Conservation (phyloP, 345 rosid species). For the Eucalyptus coolabah region DNA sequence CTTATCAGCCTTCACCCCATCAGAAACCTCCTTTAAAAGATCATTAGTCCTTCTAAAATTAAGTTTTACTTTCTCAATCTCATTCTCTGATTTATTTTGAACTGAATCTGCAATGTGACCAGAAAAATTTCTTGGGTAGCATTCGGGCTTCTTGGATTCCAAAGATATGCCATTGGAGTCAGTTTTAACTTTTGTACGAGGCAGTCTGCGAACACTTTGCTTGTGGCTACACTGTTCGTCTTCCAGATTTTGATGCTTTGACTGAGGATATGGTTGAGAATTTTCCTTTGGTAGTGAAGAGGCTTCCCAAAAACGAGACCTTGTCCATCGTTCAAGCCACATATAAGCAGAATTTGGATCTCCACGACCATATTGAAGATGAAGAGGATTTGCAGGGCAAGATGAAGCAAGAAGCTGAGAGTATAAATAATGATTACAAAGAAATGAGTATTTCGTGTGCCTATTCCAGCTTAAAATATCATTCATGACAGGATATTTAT, state of each 20-base stretch:
- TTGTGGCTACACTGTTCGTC: constrained; percentile 22
- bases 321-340: constrained; percentile 81
- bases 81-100: constrained; percentile 31
- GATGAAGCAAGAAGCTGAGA: constrained; percentile 52
- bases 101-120: constrained; percentile 10
- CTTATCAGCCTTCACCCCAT: constrained; percentile 18
- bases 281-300: constrained; percentile 22
- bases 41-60: constrained; percentile 29
- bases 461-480: neutral
- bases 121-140: constrained; percentile 31
- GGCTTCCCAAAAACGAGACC: constrained; percentile 39
- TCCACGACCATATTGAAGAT: constrained; percentile 31
- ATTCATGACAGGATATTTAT: neutral
- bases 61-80: constrained; percentile 37
- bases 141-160: constrained; percentile 35
- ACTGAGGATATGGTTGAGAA: constrained; percentile 12
- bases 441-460: neutral
- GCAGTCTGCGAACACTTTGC: constrained; percentile 27
- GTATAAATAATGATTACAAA: neutral
- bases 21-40: constrained; percentile 27
- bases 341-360: constrained; percentile 49
- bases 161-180: constrained; percentile 15
- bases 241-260: constrained; percentile 18
- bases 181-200: constrained; percentile 21
- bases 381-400: constrained; percentile 24